Evolutionary conservation across 495 filamentous ascomycete genomes (phyloP).

Genomic region (Podospora conica): DNA sequence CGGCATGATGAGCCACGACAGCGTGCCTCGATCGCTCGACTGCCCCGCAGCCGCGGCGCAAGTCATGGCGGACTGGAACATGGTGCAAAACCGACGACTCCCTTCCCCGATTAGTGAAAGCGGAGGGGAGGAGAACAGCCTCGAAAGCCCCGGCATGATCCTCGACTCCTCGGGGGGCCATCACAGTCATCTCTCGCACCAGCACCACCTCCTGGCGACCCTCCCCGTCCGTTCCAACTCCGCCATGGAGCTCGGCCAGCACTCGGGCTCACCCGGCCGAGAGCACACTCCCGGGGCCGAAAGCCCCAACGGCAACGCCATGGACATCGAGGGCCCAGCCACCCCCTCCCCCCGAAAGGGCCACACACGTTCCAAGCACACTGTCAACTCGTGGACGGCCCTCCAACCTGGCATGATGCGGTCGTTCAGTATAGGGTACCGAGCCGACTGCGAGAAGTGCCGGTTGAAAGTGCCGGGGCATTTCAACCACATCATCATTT

Average conservation of each 20-base stretch:
- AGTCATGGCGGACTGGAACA: constrained; percentile 40
- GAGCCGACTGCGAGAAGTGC: constrained; percentile 84
- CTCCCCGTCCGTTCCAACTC: constrained; percentile 17
- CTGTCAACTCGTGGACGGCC: constrained; percentile 43
- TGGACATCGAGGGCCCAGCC: constrained; percentile 27
- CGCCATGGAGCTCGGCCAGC: constrained; percentile 9
- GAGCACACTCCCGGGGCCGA: constrained; percentile 10
- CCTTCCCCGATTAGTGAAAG: constrained; percentile 69
- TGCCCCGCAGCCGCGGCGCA: constrained; percentile 24
- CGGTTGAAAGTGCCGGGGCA: constrained; percentile 72
- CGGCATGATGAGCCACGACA: constrained; percentile 20
- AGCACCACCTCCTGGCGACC: constrained; percentile 29
- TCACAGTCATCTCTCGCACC: constrained; percentile 31
- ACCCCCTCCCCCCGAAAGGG: constrained; percentile 35
- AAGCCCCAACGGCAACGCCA: constrained; percentile 15
- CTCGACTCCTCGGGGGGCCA: constrained; percentile 29
- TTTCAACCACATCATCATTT: constrained; percentile 74
- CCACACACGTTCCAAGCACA: constrained; percentile 43
- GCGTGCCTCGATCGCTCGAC: constrained; percentile 32
- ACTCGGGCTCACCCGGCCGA: background rate
- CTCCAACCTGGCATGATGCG: constrained; percentile 54
- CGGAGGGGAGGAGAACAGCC: constrained; percentile 42
- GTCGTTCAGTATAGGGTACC: constrained; percentile 75
- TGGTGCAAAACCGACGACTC: constrained; percentile 49
- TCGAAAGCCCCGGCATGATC: constrained; percentile 33